Conservation (phyloP, 164 flowering plant species). For the Amborella trichopoda region DNA sequence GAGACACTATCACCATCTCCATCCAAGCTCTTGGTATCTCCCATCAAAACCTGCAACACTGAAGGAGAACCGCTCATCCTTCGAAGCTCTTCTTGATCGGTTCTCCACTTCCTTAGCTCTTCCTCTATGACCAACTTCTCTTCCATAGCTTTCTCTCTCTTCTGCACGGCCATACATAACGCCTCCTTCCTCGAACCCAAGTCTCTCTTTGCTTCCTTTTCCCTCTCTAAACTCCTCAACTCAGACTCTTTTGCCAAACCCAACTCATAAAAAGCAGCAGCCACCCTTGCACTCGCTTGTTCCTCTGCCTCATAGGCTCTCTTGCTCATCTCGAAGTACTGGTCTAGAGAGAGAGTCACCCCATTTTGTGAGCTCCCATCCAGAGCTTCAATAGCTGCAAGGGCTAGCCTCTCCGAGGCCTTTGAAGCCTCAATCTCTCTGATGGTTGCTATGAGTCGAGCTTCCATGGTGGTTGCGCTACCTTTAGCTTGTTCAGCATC, state of each 20-base stretch:
- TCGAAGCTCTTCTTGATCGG: slow-evolving; percentile 63
- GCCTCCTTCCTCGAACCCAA: slow-evolving; percentile 38
- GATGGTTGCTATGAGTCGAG: slow-evolving; percentile 55
- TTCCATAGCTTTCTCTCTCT: slow-evolving; percentile 75
- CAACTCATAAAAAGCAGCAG: slow-evolving; percentile 50
- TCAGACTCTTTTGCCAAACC: slow-evolving; percentile 74
- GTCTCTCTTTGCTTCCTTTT: slow-evolving; percentile 50
- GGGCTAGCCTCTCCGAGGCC: slow-evolving; percentile 74
- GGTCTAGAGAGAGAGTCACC: slow-evolving; percentile 71
- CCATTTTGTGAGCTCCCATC: slow-evolving; percentile 31
- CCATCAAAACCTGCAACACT: slow-evolving; percentile 12
- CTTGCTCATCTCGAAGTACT: slow-evolving; percentile 70
- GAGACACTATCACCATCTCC: slow-evolving; percentile 13
- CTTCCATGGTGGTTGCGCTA: slow-evolving; percentile 47
- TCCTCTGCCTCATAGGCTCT: slow-evolving; percentile 86
- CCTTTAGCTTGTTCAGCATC: slow-evolving; percentile 79
- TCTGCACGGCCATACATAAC: slow-evolving; percentile 40
- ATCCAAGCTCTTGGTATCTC: slow-evolving; percentile 30
- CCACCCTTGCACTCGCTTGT: slow-evolving; percentile 50
- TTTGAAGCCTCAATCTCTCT: slow-evolving; percentile 87
- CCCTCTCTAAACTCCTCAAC: slow-evolving; percentile 34
- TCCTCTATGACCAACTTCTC: slow-evolving; percentile 83
- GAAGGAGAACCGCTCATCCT: slow-evolving; percentile 41
- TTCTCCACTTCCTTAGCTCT: slow-evolving; percentile 84
- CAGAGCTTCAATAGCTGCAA: slow-evolving; percentile 66